A percentile compares a stretch with the other conserved stretches of the same genome.
phyloP scores from a whole-genome alignment of 225 moss, liverwort and hornwort species.

The Marchantia paleacea region DNA sequence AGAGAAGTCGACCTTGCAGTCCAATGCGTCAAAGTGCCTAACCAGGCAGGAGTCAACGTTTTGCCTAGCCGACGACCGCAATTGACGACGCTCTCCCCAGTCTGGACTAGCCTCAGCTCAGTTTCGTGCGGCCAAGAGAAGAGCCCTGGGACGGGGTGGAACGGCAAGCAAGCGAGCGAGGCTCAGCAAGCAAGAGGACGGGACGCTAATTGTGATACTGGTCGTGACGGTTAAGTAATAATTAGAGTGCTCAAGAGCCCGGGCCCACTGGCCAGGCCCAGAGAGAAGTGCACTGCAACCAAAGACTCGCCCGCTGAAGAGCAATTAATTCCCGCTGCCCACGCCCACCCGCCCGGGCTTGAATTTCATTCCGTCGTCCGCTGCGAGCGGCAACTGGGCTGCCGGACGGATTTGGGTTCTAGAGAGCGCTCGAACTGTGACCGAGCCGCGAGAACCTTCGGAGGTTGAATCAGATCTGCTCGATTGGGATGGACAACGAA shows the following conservation, averaged over 20 bases:
- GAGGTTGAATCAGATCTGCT: neutral
- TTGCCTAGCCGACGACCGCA: neutral
- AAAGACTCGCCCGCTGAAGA: neutral
- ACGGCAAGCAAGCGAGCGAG: neutral
- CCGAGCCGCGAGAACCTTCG: neutral
- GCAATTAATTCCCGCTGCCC: constrained; percentile 12
- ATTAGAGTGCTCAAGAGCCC: constrained; percentile 6
- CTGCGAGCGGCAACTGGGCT: neutral
- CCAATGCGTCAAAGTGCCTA: constrained; percentile 9
- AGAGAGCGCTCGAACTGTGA: neutral
- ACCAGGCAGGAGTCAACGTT: constrained; percentile 10
- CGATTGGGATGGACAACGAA: neutral
- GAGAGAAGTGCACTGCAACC: constrained; percentile 8
- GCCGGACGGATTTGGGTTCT: neutral
- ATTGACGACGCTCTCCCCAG: neutral
- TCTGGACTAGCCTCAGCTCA: neutral
- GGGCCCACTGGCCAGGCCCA: constrained; percentile 13
- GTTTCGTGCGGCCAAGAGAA: neutral
- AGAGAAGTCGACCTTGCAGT: neutral
- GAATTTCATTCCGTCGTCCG: neutral
- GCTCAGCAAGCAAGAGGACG: neutral
- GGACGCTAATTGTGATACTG: constrained; percentile 3
- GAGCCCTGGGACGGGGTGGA: neutral
- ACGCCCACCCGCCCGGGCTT: neutral
- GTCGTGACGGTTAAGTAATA: constrained; percentile 13